Evolutionary conservation across 2,329 filamentous ascomycete genomes (phyloP), one percentile per base, ranked within the genome.

Genomic region (Ceratocystiopsis minuta): DNA sequence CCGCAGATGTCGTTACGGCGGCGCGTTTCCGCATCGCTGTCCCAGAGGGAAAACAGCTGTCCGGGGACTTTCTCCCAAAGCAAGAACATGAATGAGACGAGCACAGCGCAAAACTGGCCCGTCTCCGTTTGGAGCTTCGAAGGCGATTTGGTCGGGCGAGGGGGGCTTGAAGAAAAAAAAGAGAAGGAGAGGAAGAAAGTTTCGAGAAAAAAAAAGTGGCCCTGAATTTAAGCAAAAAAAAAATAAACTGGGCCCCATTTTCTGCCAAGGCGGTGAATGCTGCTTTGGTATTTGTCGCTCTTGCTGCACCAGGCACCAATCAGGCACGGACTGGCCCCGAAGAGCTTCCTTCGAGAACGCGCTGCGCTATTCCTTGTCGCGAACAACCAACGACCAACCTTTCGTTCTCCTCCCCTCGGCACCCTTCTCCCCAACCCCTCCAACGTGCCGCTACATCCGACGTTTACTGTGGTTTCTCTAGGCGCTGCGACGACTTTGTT

Each of bases 1-100:
- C 85, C 85, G 83, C 86, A 68, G 45, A 72, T 86, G 86, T 87
- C 93, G 93, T 78, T 95, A 87, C 93, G 88, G 86, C 87, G 87
- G 85, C 84, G 87, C 85, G 83, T 95, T 93, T 92, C 85, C 84
- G 85, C 87, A 73, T 61, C 66, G 60, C 64, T 55, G 55, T 54
- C 36, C n/a, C n/a, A n/a, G n/a, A n/a, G n/a, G n/a, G 54, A 51
- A 65, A 41, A 42, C 37, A 43, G 37, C 47, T 78, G 87, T 95
- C 88, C 88, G 88, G 88, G 88, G 88, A 96, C 88, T 96, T 96
- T 96, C 88, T 94, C 88, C 88, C 86, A 90, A 95, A 95, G 87
- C 87, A 28, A 28, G 9, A 28, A 28, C 24, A 6, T 10, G 24
- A 33, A 39, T 47, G 52, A 56, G 54, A 57, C 50, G 55, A 58